Evolutionary conservation across 2,329 filamentous ascomycete genomes (phyloP).

Genomic region (Botrytis elliptica): DNA sequence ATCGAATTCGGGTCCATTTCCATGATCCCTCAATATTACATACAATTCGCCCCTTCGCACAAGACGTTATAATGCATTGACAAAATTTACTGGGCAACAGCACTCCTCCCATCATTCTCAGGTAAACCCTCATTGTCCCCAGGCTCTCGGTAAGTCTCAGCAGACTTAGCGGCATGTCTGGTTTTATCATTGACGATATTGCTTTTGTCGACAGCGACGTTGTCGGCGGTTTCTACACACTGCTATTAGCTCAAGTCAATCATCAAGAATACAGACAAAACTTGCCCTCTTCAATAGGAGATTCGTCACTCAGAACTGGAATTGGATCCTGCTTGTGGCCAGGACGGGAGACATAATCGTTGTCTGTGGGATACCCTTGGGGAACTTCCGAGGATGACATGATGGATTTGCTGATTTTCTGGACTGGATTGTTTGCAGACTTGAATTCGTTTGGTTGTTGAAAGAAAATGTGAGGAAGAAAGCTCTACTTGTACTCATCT

Average conservation of each 20-base stretch:
- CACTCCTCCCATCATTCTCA: constrained; percentile 24
- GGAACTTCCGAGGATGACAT: neutral
- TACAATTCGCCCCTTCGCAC: neutral
- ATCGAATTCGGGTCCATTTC: neutral
- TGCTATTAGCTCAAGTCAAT: neutral
- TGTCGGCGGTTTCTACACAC: constrained; percentile 8
- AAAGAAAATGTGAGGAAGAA: no score
- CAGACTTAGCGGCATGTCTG: constrained; percentile 15
- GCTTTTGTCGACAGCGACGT: constrained; percentile 5
- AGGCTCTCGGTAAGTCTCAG: constrained; percentile 32
- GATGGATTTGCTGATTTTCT: neutral
- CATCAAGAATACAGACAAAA: neutral
- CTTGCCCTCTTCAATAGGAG: constrained; percentile 5
- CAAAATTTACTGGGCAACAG: constrained; percentile 1
- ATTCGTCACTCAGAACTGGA: constrained; percentile 15
- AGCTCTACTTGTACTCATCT: neutral
- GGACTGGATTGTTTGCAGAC: neutral
- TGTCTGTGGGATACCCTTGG: constrained; percentile 9
- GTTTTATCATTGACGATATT: constrained; percentile 6
- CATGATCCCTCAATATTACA: neutral
- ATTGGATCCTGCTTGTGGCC: neutral
- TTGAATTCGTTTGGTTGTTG: neutral
- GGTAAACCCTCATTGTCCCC: constrained; percentile 35
- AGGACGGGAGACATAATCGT: constrained; percentile 14
- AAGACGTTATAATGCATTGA: neutral